Evolutionary conservation across 2,329 filamentous ascomycete genomes (phyloP).

Genomic region (Clathrospora elynae): DNA sequence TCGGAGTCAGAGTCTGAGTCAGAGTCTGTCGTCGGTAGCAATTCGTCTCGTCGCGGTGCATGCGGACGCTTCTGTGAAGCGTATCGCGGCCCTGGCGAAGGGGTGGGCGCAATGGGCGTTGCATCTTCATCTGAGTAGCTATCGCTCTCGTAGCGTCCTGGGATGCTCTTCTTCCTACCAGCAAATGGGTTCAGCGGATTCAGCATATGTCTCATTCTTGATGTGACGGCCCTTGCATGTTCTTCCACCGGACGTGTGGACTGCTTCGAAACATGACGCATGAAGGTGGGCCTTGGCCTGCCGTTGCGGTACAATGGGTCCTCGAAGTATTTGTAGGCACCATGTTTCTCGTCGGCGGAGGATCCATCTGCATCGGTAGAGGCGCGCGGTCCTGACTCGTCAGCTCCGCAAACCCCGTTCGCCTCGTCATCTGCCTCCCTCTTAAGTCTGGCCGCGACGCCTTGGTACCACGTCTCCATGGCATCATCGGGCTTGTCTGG

Average conservation of each 20-base stretch:
- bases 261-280: conserved; percentile 47
- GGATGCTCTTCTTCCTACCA: conserved; percentile 32
- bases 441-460: conserved; percentile 72
- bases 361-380: conserved; percentile 46
- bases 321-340: conserved; percentile 55
- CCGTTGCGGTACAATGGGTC: conserved; percentile 56
- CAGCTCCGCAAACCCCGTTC: conserved; percentile 24
- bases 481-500: conserved; percentile 74
- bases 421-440: conserved; percentile 60
- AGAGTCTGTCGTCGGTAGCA: conserved; percentile 40
- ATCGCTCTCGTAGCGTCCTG: conserved; percentile 36
- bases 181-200: conserved; percentile 35
- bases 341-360: conserved; percentile 50
- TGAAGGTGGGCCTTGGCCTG: conserved; percentile 51
- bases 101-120: conserved; percentile 33
- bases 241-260: conserved; percentile 38
- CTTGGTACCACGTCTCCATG: conserved; percentile 86
- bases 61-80: conserved; percentile 40
- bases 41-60: conserved; percentile 41
- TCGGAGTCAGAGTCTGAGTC: conserved; percentile 43
- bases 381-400: conserved; percentile 34
- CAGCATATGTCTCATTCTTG: conserved; percentile 43
- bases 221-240: conserved; percentile 33
- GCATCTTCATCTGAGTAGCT: conserved; percentile 38
- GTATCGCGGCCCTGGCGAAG: conserved; percentile 31